Conservation (phyloP, 192 early-diverging fungal genomes). For the Coemansia sp. region DNA sequence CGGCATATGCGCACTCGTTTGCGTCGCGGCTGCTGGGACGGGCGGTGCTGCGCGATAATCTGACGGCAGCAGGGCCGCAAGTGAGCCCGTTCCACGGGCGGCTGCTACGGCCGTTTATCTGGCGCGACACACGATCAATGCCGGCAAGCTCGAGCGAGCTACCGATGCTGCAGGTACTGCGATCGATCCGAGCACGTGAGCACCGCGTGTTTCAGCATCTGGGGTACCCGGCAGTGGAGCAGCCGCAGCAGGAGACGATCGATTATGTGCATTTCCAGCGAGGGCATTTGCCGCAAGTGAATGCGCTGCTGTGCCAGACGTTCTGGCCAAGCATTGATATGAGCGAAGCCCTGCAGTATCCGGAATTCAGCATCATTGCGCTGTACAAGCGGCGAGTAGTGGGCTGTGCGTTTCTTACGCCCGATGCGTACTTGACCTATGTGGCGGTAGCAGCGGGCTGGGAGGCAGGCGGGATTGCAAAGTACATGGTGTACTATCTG, state of each 20-base stretch:
- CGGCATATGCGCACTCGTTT: conserved; percentile 72
- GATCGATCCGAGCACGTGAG: conserved; percentile 33
- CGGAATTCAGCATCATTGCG: conserved; percentile 82
- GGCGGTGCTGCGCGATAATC: conserved; percentile 54
- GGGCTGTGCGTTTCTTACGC: conserved; percentile 90
- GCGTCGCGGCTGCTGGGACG: conserved; percentile 68
- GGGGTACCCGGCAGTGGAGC: conserved; percentile 5
- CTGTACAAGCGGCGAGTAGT: conserved; percentile 76
- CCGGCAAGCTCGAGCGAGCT: conserved; percentile 44
- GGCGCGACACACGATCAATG: conserved; percentile 61
- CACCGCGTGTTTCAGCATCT: conserved; percentile 28
- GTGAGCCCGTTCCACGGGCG: conserved; percentile 72
- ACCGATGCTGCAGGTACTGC: conserved; percentile 25
- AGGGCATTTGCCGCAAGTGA: conserved; percentile 69
- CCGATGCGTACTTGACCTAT: conserved; percentile 87
- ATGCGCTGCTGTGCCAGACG: conserved; percentile 65
- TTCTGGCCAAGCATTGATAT: conserved; percentile 94
- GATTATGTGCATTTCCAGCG: conserved; percentile 77
- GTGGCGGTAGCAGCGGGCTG: conserved; percentile 82
- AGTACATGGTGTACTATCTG: conserved; percentile 81
- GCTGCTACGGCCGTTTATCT: conserved; percentile 77
- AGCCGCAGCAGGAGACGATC: conserved; percentile 54
- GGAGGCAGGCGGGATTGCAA: conserved; percentile 79
- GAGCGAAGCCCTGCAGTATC: conserved; percentile 74
- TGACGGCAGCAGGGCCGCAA: conserved; percentile 57